Conservation (phyloP, 306 rosid species). For the Luffa acutangula region DNA sequence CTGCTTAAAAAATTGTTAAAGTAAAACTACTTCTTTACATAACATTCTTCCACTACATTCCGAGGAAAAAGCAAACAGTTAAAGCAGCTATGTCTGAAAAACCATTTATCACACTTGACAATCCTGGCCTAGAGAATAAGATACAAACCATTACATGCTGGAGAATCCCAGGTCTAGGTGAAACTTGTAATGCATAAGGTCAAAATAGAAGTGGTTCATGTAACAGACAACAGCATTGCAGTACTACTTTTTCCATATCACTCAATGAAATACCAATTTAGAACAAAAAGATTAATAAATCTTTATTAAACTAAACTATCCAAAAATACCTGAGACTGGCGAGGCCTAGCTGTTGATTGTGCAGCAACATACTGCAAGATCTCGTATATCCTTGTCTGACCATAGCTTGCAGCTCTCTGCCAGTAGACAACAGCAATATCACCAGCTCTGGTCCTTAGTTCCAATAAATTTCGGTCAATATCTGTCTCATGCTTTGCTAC, state of each 20-base stretch:
- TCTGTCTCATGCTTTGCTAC: slow-evolving; percentile 74
- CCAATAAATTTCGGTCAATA: slow-evolving; percentile 74
- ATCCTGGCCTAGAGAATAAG: background rate
- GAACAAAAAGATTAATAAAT: background rate
- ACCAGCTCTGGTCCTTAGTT: slow-evolving; percentile 77
- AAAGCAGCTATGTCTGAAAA: background rate
- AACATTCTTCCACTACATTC: background rate
- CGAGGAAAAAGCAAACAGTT: background rate
- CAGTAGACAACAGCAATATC: slow-evolving; percentile 59
- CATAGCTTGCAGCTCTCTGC: slow-evolving; percentile 80
- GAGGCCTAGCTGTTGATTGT: slow-evolving; percentile 66
- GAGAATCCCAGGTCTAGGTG: background rate
- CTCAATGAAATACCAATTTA: background rate
- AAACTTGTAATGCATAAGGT: background rate
- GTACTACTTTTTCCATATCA: background rate
- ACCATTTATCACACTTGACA: background rate
- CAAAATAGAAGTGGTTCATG: background rate
- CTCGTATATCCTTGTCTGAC: slow-evolving; percentile 75
- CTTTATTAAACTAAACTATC: background rate
- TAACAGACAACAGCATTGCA: background rate
- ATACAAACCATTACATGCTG: background rate
- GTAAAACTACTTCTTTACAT: background rate
- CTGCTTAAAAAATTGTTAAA: background rate
- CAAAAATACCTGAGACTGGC: slow-evolving; percentile 54
- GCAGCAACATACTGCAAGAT: slow-evolving; percentile 80